Conservation (phyloP, 106 monocot genomes). For the Apostasia shenzhenica region DNA sequence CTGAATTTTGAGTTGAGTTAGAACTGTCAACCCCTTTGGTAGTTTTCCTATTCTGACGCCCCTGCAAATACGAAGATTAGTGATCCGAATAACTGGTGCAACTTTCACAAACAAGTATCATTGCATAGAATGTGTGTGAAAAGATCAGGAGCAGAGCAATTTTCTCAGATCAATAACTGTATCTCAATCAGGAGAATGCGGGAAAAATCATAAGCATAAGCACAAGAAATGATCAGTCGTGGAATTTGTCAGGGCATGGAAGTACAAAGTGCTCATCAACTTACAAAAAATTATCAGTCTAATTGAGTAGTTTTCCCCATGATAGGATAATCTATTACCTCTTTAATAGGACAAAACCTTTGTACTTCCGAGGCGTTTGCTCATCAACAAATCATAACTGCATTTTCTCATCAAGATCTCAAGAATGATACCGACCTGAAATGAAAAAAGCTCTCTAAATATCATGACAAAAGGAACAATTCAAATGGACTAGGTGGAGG, state of each 20-base stretch:
- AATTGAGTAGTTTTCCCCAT: not conserved
- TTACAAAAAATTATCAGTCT: not conserved
- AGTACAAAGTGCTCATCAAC: not conserved
- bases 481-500: not conserved
- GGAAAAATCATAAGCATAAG: no score
- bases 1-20: constrained; percentile 1
- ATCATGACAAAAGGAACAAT: not conserved
- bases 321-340: constrained; percentile 33
- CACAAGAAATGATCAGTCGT: no score
- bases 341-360: constrained; percentile 46
- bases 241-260: not conserved
- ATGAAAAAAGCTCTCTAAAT: not conserved
- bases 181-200: not conserved
- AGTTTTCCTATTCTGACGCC: constrained; percentile 25
- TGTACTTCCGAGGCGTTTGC: constrained; percentile 49
- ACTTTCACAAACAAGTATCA: not conserved
- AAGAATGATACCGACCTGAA: constrained; percentile 73
- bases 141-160: not conserved
- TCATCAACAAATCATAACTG: constrained; percentile 44
- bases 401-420: constrained; percentile 93
- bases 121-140: not conserved
- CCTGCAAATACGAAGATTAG: constrained; percentile 15
- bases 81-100: not conserved
- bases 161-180: not conserved
- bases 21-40: constrained; percentile 3